Conservation (phyloP, 1,284 basidiomycete genomes). For the Cutaneotrichosporon arboriforme region DNA sequence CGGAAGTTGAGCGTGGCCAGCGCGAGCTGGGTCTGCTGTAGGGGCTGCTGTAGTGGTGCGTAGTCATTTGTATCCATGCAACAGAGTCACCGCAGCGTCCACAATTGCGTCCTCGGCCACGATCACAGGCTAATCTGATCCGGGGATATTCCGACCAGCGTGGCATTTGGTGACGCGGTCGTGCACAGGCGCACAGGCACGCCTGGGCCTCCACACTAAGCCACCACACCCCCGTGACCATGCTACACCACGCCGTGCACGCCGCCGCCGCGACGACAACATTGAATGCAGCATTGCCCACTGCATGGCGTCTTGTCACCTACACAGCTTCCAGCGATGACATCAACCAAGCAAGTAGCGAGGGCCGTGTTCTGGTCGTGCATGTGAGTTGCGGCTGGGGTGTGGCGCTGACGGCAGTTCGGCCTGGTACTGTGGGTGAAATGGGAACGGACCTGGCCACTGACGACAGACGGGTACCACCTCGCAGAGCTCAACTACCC, state of each 20-base stretch:
- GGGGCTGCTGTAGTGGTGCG: background rate
- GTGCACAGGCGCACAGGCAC: background rate
- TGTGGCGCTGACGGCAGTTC: conserved; percentile 27
- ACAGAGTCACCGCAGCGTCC: too few species aligned
- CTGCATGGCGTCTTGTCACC: too few species aligned
- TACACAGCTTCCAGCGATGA: background rate
- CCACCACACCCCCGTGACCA: too few species aligned
- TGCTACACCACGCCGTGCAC: too few species aligned
- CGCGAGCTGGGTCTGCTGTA: conserved; percentile 27
- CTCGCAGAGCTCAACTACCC: conserved; percentile 84
- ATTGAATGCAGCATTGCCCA: background rate
- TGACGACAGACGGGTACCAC: conserved; percentile 53
- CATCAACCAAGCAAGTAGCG: background rate
- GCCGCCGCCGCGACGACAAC: background rate
- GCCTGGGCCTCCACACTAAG: too few species aligned
- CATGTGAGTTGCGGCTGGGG: conserved; percentile 15
- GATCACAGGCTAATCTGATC: background rate
- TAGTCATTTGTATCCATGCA: background rate
- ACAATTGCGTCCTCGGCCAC: too few species aligned
- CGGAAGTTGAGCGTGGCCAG: conserved; percentile 40
- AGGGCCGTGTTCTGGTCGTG: conserved; percentile 26
- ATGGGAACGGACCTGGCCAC: background rate
- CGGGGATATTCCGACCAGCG: background rate
- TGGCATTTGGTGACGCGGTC: background rate
- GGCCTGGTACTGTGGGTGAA: conserved; percentile 42